Base-by-base conservation (phyloP, 2,329 filamentous ascomycete genomes). In the Coleophoma cylindrospora region DNA sequence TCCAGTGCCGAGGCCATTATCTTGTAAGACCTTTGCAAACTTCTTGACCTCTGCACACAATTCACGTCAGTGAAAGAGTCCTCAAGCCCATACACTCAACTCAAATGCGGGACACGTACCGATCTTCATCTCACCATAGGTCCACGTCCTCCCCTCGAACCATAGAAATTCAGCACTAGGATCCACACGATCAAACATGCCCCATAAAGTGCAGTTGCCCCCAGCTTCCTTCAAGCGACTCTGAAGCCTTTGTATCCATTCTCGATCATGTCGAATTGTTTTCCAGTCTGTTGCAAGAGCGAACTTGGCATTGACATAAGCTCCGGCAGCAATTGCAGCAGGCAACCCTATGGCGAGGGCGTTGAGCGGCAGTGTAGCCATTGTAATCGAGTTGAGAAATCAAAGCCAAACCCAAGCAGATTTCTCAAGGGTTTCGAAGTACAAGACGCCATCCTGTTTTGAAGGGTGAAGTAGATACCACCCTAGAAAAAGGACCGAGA, bases 141-240 rank as follows among this genome's bases (percentile, higher is more conserved):
- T 74, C 73, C 72, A 75, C 4, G 64, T 69, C 53, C 67, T 70
- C 2, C 71, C 67, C 53, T 76, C 74, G 60, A 76, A 75, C 72
- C 73, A 76, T 10, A 76, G 56, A 4, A 69, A 70, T 41, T 75
- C 70, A 3, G 56, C 66, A 14, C 65, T 61, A 3, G 64, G 65
- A 33, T 73, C 63, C 0, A 67, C 66, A 21, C 65, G 61, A 52
- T 70, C 64, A 4, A 75, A 67, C 60, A 75, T 63, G 40, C 62
- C 66, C 56, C 74, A 75, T 12, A 73, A 52, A 1, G 70, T 69
- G 22, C 63, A 60, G 7, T 65, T 64, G 47, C 70, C 70, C 7
- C 68, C 71, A 2, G 73, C 54, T 22, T 66, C 57, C 11, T 58
- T 58, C 21, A 73, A 66, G 10, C 65, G 68, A 52, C 66, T 57